These are phyloP conservation scores for Mortierella sp. DNA, from an alignment of 371 early-diverging fungal genomes.

Conservation along the genomic window DNA sequence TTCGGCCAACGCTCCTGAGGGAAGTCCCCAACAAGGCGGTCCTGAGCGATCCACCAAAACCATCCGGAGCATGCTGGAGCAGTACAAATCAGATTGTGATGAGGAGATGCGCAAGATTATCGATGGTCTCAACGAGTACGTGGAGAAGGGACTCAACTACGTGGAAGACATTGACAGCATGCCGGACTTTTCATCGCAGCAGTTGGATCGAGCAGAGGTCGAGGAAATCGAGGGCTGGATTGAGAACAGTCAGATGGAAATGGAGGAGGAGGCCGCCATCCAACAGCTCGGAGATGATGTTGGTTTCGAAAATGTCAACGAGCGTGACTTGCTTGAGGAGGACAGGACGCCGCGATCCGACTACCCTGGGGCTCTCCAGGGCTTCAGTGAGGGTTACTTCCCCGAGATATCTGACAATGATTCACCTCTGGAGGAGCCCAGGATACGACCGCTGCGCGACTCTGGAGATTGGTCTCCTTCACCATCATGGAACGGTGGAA, in stretches of 20 bases:
- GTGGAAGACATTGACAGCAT: conserved; percentile 63
- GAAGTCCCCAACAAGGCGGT: conserved; percentile 42
- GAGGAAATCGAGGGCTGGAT: conserved; percentile 60
- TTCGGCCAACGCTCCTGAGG: conserved; percentile 38
- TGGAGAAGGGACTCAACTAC: conserved; percentile 75
- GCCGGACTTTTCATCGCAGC: conserved; percentile 50
- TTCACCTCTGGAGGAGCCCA: conserved; percentile 44
- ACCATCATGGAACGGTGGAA: conserved; percentile 57
- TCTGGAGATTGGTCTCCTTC: conserved; percentile 57
- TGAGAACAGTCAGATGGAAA: conserved; percentile 57
- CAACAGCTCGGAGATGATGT: conserved; percentile 25
- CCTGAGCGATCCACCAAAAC: conserved; percentile 55
- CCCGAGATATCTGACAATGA: conserved; percentile 50
- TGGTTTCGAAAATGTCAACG: conserved; percentile 31
- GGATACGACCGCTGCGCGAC: conserved; percentile 42
- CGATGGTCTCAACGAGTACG: conserved; percentile 78
- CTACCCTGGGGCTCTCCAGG: conserved; percentile 28
- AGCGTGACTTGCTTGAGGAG: conserved; percentile 28
- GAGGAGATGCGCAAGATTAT: conserved; percentile 72
- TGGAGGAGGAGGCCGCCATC: conserved; percentile 49
- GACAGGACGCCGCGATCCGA: conserved; percentile 50
- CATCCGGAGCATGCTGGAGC: conserved; percentile 55
- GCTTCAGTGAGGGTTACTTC: conserved; percentile 54
- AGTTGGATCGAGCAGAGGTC: conserved; percentile 56
- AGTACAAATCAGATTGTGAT: conserved; percentile 52